Evolutionary conservation across 2,329 filamentous ascomycete species (phyloP).

Genomic region (Botryosphaeria dothidea): DNA sequence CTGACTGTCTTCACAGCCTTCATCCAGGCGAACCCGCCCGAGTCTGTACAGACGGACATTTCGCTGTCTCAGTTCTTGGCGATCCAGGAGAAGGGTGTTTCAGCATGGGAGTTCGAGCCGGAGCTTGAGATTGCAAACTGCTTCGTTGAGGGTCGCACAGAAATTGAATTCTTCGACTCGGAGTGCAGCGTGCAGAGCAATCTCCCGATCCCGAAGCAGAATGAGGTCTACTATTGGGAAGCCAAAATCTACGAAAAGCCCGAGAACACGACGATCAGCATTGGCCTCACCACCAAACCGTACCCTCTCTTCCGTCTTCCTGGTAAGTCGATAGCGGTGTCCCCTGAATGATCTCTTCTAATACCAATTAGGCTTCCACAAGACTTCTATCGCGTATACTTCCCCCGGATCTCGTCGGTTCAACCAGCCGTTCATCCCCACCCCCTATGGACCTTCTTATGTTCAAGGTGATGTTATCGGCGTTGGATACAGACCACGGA

Average conservation of each 20-base stretch:
- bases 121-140: slow-evolving; percentile 98
- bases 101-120: slow-evolving; percentile 99
- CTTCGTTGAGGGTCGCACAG: slow-evolving; percentile 93
- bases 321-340: slow-evolving; percentile 57
- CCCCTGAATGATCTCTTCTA: too few relatives aligned
- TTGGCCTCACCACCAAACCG: slow-evolving; percentile 94
- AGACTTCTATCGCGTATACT: slow-evolving; percentile 86
- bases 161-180: slow-evolving; percentile 98
- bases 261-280: slow-evolving; percentile 80
- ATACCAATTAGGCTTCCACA: slow-evolving; percentile 72
- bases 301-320: slow-evolving; percentile 94
- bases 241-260: slow-evolving; percentile 98
- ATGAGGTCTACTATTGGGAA: slow-evolving; percentile 99
- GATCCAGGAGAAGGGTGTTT: slow-evolving; percentile 99
- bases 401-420: slow-evolving; percentile 84
- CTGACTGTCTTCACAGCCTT: slow-evolving; percentile 65
- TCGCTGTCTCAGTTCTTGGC: slow-evolving; percentile 96
- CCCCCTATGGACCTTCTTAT: slow-evolving; percentile 77
- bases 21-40: slow-evolving; percentile 88
- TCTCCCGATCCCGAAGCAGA: slow-evolving; percentile 94
- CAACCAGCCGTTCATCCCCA: slow-evolving; percentile 86
- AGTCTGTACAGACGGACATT: slow-evolving; percentile 94
- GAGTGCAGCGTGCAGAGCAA: slow-evolving; percentile 98
- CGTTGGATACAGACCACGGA: slow-evolving; percentile 90
- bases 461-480: slow-evolving; percentile 96